Percentiles rank a stretch among this genome's conserved stretches.
Evolutionary conservation across 345 rosid genomes (phyloP).

Genomic region (Anacardium occidentale): DNA sequence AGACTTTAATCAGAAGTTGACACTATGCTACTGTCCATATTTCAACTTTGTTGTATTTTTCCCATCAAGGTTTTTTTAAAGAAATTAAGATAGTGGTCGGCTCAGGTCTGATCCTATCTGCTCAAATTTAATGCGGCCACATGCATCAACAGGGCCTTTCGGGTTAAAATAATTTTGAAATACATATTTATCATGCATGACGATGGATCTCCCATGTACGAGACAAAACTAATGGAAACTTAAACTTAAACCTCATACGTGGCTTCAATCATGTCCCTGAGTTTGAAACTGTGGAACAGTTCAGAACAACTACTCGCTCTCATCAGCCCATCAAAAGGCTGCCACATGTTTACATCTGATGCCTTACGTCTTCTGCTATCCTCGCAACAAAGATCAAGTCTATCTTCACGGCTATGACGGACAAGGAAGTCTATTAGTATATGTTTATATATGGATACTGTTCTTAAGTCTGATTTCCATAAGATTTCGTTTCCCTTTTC

Average conservation of each 20-base stretch:
- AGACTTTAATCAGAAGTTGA: not conserved
- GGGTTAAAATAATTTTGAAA: not conserved
- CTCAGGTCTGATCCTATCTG: too few relatives aligned
- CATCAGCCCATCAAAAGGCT: too few relatives aligned
- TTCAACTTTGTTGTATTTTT: not conserved
- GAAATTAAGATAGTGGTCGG: not conserved
- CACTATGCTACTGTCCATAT: not conserved
- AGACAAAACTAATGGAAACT: not conserved
- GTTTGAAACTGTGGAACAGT: too few relatives aligned
- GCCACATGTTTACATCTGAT: too few relatives aligned
- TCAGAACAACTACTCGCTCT: too few relatives aligned
- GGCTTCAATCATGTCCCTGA: not conserved
- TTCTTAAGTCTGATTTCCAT: conserved; percentile 2
- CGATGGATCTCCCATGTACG: not conserved
- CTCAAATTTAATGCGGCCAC: not conserved
- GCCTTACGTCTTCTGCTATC: too few relatives aligned
- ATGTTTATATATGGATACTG: not conserved
- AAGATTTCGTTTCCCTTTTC: not conserved
- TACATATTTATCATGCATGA: conserved; percentile 13
- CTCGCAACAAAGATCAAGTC: not conserved
- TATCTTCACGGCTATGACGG: not conserved
- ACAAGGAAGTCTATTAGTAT: not conserved
- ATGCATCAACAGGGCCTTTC: not conserved
- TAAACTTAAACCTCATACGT: too few relatives aligned
- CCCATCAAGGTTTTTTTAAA: not conserved